A percentile compares a stretch with the other conserved stretches of the same genome.
Conservation (phyloP, 352 stramenopile species). For the Phytopythium litorale region DNA sequence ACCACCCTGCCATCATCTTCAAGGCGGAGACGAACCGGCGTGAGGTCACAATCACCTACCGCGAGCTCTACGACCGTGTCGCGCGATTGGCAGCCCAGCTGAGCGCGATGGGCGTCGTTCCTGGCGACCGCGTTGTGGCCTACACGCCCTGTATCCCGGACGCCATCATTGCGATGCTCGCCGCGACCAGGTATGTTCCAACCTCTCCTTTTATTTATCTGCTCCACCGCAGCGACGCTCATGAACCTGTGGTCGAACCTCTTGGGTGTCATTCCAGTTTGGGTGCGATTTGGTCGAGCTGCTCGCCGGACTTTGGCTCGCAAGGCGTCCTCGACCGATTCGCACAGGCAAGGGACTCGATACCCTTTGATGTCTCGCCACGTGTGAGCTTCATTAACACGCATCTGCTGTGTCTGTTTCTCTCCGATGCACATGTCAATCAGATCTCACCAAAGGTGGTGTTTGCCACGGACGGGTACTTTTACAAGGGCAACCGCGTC, state of each 20-base stretch:
- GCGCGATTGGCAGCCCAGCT: constrained; percentile 40
- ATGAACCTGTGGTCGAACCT: too few relatives aligned
- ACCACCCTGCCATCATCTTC: constrained; percentile 70
- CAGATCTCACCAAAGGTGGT: constrained; percentile 74
- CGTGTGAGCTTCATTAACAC: not conserved
- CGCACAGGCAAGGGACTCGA: constrained; percentile 32
- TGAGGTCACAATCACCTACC: constrained; percentile 54
- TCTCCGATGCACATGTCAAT: not conserved
- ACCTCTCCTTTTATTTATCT: not conserved
- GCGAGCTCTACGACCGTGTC: constrained; percentile 60
- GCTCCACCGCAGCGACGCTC: too few relatives aligned
- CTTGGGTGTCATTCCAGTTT: constrained; percentile 17
- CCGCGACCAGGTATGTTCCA: constrained; percentile 38
- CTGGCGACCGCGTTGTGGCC: constrained; percentile 58
- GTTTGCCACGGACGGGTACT: constrained; percentile 72
- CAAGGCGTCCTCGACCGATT: constrained; percentile 80
- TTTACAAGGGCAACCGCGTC: constrained; percentile 73
- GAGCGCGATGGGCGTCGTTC: constrained; percentile 36
- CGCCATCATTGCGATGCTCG: constrained; percentile 71
- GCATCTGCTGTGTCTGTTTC: not conserved
- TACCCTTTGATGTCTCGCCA: not conserved
- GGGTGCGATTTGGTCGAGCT: constrained; percentile 72
- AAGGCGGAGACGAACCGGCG: constrained; percentile 65
- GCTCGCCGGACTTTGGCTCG: constrained; percentile 85
- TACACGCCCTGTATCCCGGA: constrained; percentile 73